Evolutionary conservation across 2,329 filamentous ascomycete genomes (phyloP), one percentile per base, ranked within the genome.

Genomic region (Zasmidium angulare): DNA sequence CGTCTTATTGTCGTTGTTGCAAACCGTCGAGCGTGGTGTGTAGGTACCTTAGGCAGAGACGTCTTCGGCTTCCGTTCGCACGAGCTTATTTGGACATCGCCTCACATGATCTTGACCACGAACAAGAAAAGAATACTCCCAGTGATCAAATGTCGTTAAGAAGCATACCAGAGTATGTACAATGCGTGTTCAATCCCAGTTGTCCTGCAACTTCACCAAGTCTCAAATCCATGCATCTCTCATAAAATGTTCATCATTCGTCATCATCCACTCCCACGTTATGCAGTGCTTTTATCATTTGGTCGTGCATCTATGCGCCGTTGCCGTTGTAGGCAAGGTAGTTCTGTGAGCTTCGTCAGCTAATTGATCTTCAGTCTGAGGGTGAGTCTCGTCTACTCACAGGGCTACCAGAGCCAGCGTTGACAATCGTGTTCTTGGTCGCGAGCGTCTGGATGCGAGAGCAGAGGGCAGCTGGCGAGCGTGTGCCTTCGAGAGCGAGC

Each of bases 401-500:
- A 7, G 36, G 57, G 46, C 50, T 57, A 21, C 60, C 56, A 36
- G 60, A 57, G 26, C 61, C 55, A 26, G 50, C 52, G 17, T 46
- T 53, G 46, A 47, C 23, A 22, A 63, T 55, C 10, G 53, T 49
- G 20, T 61, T 60, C 55, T 62, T 66, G 36, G 59, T 64, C 22
- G 57, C 54, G 26, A 66, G 36, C 1, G 36, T 21, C 55, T 62
- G 53, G 17, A 66, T 62, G 46, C 60, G 58, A 14, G 50, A 52
- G 59, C 55, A 63, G 19, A 66, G 61, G n/a, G 59, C 62, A 43
- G 61, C 48, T 29, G 63, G 63, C 14, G 51, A 47, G 17, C 59
- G 52, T 3, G 54, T 20, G 24, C 63, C 63, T 50, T 66, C 63
- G n/a, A 66, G 62, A 11, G 46, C 60, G 26, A 66, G 60, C 57